Conservation (phyloP, 2,329 filamentous ascomycete species). For the Fonsecaea multimorphosa region DNA sequence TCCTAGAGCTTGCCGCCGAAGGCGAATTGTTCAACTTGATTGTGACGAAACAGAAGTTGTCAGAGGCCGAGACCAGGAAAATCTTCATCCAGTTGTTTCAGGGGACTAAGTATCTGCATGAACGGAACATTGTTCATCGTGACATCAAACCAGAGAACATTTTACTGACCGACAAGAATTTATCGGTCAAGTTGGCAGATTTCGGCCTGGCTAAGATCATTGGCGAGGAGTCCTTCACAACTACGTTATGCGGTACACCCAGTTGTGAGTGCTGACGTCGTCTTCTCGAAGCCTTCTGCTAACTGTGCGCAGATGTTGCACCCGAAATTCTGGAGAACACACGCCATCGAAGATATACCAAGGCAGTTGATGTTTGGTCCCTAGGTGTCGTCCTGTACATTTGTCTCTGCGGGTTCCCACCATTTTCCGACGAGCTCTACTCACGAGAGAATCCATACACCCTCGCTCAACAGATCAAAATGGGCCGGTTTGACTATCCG, state of each 20-base stretch:
- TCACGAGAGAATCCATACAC: slow-evolving; percentile 81
- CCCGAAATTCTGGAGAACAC: slow-evolving; percentile 89
- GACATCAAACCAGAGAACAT: slow-evolving; percentile 99
- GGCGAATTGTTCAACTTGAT: slow-evolving; percentile 97
- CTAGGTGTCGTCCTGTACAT: slow-evolving; percentile 98
- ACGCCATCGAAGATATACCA: slow-evolving; percentile 85
- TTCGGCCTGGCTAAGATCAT: slow-evolving; percentile 98
- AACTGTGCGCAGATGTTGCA: slow-evolving; percentile 70
- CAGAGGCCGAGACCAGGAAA: slow-evolving; percentile 81
- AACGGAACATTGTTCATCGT: slow-evolving; percentile 94
- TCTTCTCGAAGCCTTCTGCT: slow-evolving; percentile 20
- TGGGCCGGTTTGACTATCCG: slow-evolving; percentile 89
- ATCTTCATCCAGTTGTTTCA: slow-evolving; percentile 91
- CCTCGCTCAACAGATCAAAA: slow-evolving; percentile 86
- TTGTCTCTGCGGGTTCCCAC: slow-evolving; percentile 93
- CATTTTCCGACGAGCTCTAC: slow-evolving; percentile 93
- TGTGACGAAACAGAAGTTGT: slow-evolving; percentile 85
- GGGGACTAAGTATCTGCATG: slow-evolving; percentile 93
- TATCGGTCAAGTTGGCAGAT: slow-evolving; percentile 90
- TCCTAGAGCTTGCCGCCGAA: slow-evolving; percentile 87
- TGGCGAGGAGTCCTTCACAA: slow-evolving; percentile 97
- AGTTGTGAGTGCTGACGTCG: slow-evolving; percentile 65
- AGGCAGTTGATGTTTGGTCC: slow-evolving; percentile 95
- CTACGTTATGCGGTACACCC: slow-evolving; percentile 92
- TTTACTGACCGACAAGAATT: slow-evolving; percentile 79